Percentiles rank a stretch among this genome's conserved stretches.
phyloP scores from a whole-genome alignment of 2,329 filamentous ascomycete species.

The Penicillium expansum region DNA sequence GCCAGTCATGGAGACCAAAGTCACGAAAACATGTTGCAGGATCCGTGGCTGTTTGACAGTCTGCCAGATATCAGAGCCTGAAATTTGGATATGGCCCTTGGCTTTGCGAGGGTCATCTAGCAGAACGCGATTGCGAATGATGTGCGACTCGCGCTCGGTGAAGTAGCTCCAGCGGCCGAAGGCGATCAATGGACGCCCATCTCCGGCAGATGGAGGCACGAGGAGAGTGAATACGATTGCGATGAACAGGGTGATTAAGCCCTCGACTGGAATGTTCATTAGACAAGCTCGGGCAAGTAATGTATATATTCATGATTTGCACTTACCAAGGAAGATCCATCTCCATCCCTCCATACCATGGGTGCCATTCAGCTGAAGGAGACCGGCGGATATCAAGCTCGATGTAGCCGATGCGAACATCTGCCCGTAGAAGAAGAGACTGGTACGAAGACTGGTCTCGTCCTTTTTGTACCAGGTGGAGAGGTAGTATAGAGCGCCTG shows the following conservation, averaged over 20 bases:
- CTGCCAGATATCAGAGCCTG: constrained; percentile 34
- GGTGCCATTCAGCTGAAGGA: constrained; percentile 51
- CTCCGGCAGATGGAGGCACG: constrained; percentile 39
- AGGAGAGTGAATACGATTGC: constrained; percentile 42
- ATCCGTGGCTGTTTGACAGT: constrained; percentile 50
- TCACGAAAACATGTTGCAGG: constrained; percentile 54
- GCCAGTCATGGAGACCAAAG: constrained; percentile 47
- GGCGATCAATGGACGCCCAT: constrained; percentile 37
- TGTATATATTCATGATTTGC: too few species aligned
- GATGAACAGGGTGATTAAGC: constrained; percentile 50
- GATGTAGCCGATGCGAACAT: constrained; percentile 49
- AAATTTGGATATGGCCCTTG: constrained; percentile 37
- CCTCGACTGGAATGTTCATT: constrained; percentile 43
- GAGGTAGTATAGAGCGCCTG: constrained; percentile 43
- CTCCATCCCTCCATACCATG: constrained; percentile 54
- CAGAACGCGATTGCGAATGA: constrained; percentile 43
- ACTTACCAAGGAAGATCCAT: constrained; percentile 51
- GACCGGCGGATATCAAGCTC: constrained; percentile 39
- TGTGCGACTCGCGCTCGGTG: constrained; percentile 43
- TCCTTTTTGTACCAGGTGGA: constrained; percentile 56
- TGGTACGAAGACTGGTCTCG: constrained; percentile 54
- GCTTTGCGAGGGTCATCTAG: constrained; percentile 46
- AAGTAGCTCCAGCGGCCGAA: constrained; percentile 45
- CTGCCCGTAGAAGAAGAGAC: constrained; percentile 58
- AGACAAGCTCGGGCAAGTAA: not conserved